These are phyloP conservation scores for Olyra latifolia DNA, from an alignment of 176 grass and related monocot species.

Conservation along the genomic window DNA sequence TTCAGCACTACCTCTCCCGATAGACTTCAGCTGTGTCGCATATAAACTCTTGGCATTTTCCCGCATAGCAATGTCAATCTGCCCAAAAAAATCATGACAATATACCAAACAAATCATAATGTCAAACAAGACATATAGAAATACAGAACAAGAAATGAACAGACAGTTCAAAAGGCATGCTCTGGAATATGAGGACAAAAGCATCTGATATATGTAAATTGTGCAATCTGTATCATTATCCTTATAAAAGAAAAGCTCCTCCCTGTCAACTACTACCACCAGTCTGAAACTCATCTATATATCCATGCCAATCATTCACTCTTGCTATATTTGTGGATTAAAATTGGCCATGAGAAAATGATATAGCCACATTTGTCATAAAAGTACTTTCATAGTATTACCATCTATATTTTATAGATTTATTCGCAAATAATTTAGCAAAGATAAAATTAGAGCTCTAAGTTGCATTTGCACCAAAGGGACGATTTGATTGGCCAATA, in stretches of 20 bases:
- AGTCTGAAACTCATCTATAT: background rate
- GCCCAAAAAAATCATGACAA: constrained; percentile 36
- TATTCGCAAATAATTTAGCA: background rate
- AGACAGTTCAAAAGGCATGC: constrained; percentile 6
- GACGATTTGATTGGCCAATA: constrained; percentile 1
- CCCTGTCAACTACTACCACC: constrained; percentile 9
- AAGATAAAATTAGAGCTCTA: background rate
- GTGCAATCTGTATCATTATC: constrained; percentile 1
- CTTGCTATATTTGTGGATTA: background rate
- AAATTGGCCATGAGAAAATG: constrained; percentile 3
- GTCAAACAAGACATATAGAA: constrained; percentile 8
- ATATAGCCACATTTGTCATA: background rate
- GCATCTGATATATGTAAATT: background rate
- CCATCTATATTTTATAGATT: background rate
- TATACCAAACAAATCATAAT: constrained; percentile 16
- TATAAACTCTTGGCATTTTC: constrained; percentile 96
- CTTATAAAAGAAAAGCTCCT: constrained; percentile 9
- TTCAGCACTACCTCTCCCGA: constrained; percentile 68
- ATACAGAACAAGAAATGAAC: background rate
- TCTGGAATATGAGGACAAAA: background rate
- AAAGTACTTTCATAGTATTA: background rate
- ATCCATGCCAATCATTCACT: background rate
- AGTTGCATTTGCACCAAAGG: background rate
- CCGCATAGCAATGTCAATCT: constrained; percentile 96
- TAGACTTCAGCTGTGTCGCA: constrained; percentile 67